Evolutionary conservation across 179 eudicot species (phyloP).

Genomic region (Camellia oleifera): DNA sequence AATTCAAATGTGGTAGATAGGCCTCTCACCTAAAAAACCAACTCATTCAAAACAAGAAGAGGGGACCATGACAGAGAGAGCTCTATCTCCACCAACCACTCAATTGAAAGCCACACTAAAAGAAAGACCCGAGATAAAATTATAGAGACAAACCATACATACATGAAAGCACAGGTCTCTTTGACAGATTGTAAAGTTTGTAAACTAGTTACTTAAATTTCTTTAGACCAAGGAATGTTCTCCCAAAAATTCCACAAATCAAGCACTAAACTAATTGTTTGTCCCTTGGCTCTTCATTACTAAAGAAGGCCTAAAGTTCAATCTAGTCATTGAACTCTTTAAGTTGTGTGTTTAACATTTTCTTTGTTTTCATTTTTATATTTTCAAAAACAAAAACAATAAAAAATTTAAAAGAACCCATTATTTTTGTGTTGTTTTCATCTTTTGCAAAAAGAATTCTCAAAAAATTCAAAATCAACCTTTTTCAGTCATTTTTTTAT

Average conservation of each 20-base stretch:
- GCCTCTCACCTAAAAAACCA: background rate
- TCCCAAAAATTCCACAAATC: background rate
- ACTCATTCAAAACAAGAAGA: background rate
- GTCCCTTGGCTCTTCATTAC: background rate
- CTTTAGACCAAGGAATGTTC: background rate
- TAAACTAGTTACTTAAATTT: too few species aligned
- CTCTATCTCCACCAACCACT: background rate
- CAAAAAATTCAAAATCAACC: too few species aligned
- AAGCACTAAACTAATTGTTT: background rate
- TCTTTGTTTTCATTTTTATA: too few species aligned
- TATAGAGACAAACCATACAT: background rate
- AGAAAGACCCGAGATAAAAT: background rate
- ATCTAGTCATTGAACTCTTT: background rate
- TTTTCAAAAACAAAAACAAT: too few species aligned
- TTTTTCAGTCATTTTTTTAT: too few species aligned
- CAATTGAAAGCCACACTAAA: background rate
- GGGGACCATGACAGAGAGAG: background rate
- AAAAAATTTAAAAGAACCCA: too few species aligned
- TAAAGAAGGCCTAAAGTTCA: background rate
- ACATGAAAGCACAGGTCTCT: background rate
- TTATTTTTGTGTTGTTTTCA: too few species aligned
- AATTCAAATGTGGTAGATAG: background rate
- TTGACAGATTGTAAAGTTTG: constrained; percentile 9
- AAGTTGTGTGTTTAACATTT: too few species aligned
- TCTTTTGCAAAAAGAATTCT: too few species aligned